Percentiles rank a stretch among this genome's conserved stretches.
phyloP scores from a whole-genome alignment of 495 filamentous ascomycete genomes.

The Penicillium pulvis region DNA sequence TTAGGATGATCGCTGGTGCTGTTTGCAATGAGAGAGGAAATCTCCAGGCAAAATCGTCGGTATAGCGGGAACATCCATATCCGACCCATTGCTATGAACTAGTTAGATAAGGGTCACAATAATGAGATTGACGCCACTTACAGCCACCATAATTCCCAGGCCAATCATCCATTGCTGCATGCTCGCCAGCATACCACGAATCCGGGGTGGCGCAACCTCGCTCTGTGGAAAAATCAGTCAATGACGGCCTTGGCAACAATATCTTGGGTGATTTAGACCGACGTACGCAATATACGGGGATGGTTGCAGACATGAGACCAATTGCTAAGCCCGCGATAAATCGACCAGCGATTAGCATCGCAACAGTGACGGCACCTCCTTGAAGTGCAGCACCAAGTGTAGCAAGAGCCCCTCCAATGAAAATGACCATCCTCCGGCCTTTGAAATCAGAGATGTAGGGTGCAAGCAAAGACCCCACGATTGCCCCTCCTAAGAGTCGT shows the following conservation, averaged over 20 bases:
- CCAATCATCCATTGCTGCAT: slow-evolving; percentile 50
- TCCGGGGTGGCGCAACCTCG: slow-evolving; percentile 30
- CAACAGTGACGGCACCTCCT: slow-evolving; percentile 49
- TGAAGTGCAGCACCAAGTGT: slow-evolving; percentile 52
- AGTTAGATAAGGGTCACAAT: neutral
- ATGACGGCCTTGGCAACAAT: too few species aligned
- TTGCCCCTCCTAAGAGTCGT: slow-evolving; percentile 38
- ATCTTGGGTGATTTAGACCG: neutral
- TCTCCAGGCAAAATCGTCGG: slow-evolving; percentile 53
- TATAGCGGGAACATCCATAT: slow-evolving; percentile 53
- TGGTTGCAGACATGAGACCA: slow-evolving; percentile 52
- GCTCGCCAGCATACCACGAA: slow-evolving; percentile 29
- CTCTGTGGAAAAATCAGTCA: slow-evolving; percentile 30
- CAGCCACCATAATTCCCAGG: slow-evolving; percentile 50
- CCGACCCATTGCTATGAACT: slow-evolving; percentile 48
- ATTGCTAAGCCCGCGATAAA: slow-evolving; percentile 52
- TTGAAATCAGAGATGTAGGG: slow-evolving; percentile 47
- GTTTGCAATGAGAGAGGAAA: slow-evolving; percentile 58
- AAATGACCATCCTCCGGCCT: slow-evolving; percentile 50
- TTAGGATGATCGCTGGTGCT: slow-evolving; percentile 51
- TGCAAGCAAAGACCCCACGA: slow-evolving; percentile 51
- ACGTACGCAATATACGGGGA: slow-evolving; percentile 52
- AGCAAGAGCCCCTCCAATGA: slow-evolving; percentile 49
- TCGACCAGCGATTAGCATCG: slow-evolving; percentile 57
- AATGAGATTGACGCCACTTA: slow-evolving; percentile 31